phyloP scores from a whole-genome alignment of 371 early-diverging fungal genomes.

The Coemansia sp. region DNA sequence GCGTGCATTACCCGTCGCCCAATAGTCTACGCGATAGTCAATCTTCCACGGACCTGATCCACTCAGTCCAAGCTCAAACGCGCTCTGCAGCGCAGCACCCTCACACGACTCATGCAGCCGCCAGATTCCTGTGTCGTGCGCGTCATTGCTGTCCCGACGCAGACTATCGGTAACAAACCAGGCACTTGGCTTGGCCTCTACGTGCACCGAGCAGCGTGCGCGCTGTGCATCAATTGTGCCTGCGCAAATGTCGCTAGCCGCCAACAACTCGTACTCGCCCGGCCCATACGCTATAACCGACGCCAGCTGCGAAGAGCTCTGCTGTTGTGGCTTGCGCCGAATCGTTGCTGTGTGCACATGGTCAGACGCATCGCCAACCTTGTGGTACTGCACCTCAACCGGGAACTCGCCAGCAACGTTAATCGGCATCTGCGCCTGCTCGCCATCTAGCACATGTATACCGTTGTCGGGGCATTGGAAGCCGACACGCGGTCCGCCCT shows the following conservation, averaged over 20 bases:
- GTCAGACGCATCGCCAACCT: slow-evolving; percentile 20
- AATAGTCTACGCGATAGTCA: slow-evolving; percentile 47
- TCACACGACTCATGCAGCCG: slow-evolving; percentile 26
- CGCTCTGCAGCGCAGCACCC: slow-evolving; percentile 7
- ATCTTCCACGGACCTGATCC: slow-evolving; percentile 51
- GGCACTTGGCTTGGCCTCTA: slow-evolving; percentile 49
- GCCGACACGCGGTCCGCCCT: slow-evolving; percentile 40
- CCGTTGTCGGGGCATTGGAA: slow-evolving; percentile 45
- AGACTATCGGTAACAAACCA: slow-evolving; percentile 42
- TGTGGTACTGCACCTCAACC: slow-evolving; percentile 40
- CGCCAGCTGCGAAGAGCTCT: slow-evolving; percentile 4
- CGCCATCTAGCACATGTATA: slow-evolving; percentile 41
- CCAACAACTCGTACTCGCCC: slow-evolving; percentile 47
- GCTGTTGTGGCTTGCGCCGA: slow-evolving; percentile 6
- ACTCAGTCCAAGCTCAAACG: slow-evolving; percentile 36
- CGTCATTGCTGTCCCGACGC: background rate
- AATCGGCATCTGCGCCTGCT: slow-evolving; percentile 38
- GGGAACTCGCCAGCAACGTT: slow-evolving; percentile 43
- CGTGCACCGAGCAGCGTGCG: slow-evolving; percentile 40
- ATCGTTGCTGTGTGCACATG: slow-evolving; percentile 16
- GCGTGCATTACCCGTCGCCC: slow-evolving; percentile 22
- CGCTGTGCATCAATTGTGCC: slow-evolving; percentile 34
- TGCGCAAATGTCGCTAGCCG: slow-evolving; percentile 40
- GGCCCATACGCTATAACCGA: slow-evolving; percentile 40
- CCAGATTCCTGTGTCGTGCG: slow-evolving; percentile 14